phyloP scores from a whole-genome alignment of 2,329 filamentous ascomycete species.

The Nigrospora sphaerica region DNA sequence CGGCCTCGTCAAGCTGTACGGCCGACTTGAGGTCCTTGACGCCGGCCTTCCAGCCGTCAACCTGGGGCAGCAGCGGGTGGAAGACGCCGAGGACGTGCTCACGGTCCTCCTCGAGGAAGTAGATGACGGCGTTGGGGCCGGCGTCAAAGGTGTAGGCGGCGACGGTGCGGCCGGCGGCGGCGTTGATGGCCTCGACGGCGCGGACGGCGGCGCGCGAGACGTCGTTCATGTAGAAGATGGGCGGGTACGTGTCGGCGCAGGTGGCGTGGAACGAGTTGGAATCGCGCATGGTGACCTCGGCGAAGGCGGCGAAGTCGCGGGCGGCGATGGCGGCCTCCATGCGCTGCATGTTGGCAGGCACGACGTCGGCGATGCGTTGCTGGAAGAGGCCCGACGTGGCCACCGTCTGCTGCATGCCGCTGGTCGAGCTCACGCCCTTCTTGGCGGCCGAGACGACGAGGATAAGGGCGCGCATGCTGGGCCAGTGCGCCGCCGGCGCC shows the following conservation, averaged over 20 bases:
- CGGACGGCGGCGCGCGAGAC: slow-evolving; percentile 80
- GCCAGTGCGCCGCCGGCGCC: slow-evolving; percentile 86
- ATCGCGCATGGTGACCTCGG: slow-evolving; percentile 88
- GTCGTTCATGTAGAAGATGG: slow-evolving; percentile 99
- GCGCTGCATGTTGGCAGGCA: slow-evolving; percentile 72
- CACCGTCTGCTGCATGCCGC: slow-evolving; percentile 96
- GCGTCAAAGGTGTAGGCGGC: slow-evolving; percentile 97
- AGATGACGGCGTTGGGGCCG: slow-evolving; percentile 92
- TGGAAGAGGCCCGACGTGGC: slow-evolving; percentile 84
- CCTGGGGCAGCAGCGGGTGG: slow-evolving; percentile 54
- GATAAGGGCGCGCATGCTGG: slow-evolving; percentile 85
- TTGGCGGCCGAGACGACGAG: slow-evolving; percentile 89
- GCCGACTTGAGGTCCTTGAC: slow-evolving; percentile 43
- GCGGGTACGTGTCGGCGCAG: slow-evolving; percentile 90
- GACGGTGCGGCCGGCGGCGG: slow-evolving; percentile 66
- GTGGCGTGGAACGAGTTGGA: slow-evolving; percentile 96
- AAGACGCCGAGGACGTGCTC: slow-evolving; percentile 70
- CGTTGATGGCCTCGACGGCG: slow-evolving; percentile 84
- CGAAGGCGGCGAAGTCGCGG: slow-evolving; percentile 81
- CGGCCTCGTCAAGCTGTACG: slow-evolving; percentile 56
- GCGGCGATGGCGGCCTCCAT: slow-evolving; percentile 78
- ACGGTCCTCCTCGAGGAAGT: slow-evolving; percentile 79
- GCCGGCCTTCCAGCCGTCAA: slow-evolving; percentile 66
- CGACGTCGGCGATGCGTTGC: slow-evolving; percentile 65
- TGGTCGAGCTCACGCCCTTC: slow-evolving; percentile 88